A percentile compares a stretch with the other conserved stretches of the same genome.
Conservation (phyloP, 2,329 filamentous ascomycete genomes). For the Fusarium nodosum region DNA sequence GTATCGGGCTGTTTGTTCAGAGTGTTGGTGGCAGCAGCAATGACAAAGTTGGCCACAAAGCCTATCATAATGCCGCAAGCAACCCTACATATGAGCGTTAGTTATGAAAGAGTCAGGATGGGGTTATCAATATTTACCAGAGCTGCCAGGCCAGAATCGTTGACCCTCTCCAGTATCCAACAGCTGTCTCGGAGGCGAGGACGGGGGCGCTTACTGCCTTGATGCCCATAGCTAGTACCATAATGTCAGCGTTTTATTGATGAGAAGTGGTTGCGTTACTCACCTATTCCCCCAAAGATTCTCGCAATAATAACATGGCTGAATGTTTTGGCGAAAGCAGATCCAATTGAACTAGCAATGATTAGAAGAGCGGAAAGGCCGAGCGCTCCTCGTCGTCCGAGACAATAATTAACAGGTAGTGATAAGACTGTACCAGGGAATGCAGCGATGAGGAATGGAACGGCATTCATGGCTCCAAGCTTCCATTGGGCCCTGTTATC, state of each 20-base stretch:
- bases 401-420: constrained; percentile 55
- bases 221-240: constrained; percentile 59
- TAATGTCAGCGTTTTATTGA: neutral
- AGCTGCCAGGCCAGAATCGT: constrained; percentile 64
- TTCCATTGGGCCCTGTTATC: constrained; percentile 17
- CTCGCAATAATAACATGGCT: constrained; percentile 51
- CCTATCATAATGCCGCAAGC: constrained; percentile 47
- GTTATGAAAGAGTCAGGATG: neutral
- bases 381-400: constrained; percentile 57
- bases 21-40: constrained; percentile 20
- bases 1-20: constrained; percentile 1
- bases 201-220: constrained; percentile 64
- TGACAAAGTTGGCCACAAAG: constrained; percentile 43
- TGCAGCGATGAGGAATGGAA: constrained; percentile 56
- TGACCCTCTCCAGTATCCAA: constrained; percentile 63
- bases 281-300: constrained; percentile 38
- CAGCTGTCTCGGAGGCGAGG: constrained; percentile 61
- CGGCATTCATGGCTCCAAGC: constrained; percentile 55
- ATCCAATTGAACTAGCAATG: constrained; percentile 55
- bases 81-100: constrained; percentile 29
- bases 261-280: neutral
- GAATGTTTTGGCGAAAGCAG: constrained; percentile 51
- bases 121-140: constrained; percentile 51
- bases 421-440: constrained; percentile 55
- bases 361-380: constrained; percentile 56